Base-by-base conservation (phyloP, 352 stramenopile species). In the Thraustochytrium sp. region DNA sequence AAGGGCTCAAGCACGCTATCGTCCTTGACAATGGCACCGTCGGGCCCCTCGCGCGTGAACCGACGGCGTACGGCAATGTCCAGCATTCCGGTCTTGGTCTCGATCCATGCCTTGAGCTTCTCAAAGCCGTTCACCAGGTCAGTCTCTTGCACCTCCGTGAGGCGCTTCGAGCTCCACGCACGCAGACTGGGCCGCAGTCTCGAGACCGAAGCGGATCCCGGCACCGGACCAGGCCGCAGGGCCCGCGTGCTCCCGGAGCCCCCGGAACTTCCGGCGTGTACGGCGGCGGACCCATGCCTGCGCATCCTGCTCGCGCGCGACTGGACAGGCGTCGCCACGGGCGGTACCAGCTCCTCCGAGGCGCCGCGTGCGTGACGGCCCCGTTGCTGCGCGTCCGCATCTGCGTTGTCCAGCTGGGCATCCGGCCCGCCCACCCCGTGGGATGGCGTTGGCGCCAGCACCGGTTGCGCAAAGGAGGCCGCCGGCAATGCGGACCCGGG, bases 1-100 rank as follows among this genome's bases (percentile, higher is more conserved):
- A 80, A 80, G 16, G 48, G 31, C 51, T 80, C 51, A 8, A 80
- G 68, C 23, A 51, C 68, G 23, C 37, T 64, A 26, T 80, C 68
- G 53, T 80, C 68, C 5, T 18, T 37, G 29, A 75, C 23, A 9
- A 64, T 18, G 5, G 76, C 68, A 68, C 68, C 34, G 26, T 18
- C 46, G 9, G n/a, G n/a, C n/a, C n/a, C n/a, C n/a, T n/a, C 31
- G 29, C 46, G 31, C 68, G 44, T 46, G 53, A 72, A 80, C 5
- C 68, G 29, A 3, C 44, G 48, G 8, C 31, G 48, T 13, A 80
- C 40, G 16, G 63, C 49, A 26, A 80, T 44, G 9, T 80, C 53
- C 13, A 80, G 31, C 4, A 11, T 80, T 9, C 8, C 8, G 18
- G 46, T 72, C 49, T 75, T 80, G 9, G 5, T 21, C 42, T 80